Evolutionary conservation across 176 grass and related monocot species (phyloP).

Genomic region (Ensete ventricosum): DNA sequence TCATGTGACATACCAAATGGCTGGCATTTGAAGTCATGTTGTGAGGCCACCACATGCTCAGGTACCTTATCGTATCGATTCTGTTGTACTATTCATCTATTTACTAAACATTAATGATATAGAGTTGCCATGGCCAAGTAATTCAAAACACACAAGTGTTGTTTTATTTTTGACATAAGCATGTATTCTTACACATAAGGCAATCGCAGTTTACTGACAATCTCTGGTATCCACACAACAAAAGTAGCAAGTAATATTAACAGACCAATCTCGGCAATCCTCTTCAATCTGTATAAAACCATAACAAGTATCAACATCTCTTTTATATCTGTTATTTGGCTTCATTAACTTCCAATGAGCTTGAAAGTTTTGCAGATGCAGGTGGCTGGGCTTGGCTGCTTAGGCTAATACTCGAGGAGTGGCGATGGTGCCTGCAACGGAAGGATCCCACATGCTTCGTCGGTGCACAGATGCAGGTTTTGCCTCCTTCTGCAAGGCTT

Average conservation of each 20-base stretch:
- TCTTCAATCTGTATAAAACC: neutral
- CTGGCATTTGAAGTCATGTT: too few relatives aligned
- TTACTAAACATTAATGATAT: too few relatives aligned
- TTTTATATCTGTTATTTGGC: neutral
- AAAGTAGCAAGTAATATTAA: neutral
- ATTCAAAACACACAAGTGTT: too few relatives aligned
- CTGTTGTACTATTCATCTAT: too few relatives aligned
- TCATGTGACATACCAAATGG: too few relatives aligned
- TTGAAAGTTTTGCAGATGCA: neutral
- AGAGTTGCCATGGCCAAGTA: too few relatives aligned
- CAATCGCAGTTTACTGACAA: too few relatives aligned
- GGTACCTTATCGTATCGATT: too few relatives aligned
- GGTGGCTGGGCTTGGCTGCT: neutral
- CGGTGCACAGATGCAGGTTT: conserved; percentile 59
- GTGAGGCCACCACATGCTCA: too few relatives aligned
- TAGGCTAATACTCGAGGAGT: conserved; percentile 17
- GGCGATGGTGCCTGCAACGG: conserved; percentile 74
- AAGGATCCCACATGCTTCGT: conserved; percentile 79
- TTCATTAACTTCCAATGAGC: neutral
- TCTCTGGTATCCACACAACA: neutral
- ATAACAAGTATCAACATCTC: neutral
- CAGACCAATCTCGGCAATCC: neutral
- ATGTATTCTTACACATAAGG: too few relatives aligned
- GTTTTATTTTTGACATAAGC: too few relatives aligned
- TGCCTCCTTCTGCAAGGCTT: conserved; percentile 26